These are phyloP conservation scores for Candida silvicultrix DNA, from an alignment of 805 yeast genomes.

Conservation along the genomic window DNA sequence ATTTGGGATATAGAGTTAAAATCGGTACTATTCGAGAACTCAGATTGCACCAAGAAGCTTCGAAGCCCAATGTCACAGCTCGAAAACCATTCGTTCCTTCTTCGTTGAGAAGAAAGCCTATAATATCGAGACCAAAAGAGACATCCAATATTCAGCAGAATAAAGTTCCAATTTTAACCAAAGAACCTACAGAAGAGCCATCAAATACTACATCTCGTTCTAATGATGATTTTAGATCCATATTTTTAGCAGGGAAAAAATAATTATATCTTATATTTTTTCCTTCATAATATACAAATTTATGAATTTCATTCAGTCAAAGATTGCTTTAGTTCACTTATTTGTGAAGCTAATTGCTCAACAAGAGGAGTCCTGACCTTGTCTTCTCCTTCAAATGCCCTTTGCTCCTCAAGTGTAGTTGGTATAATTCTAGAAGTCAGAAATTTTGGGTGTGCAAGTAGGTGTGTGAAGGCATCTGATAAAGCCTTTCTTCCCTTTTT, in stretches of 20 bases:
- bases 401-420: constrained; percentile 59
- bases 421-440: constrained; percentile 63
- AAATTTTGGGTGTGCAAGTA: constrained; percentile 83
- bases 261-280: background rate
- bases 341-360: constrained; percentile 39
- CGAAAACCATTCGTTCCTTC: constrained; percentile 7
- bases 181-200: background rate
- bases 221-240: constrained; percentile 21
- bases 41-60: too few relatives aligned
- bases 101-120: constrained; percentile 3
- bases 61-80: constrained; percentile 3
- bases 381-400: constrained; percentile 43
- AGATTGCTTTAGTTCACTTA: constrained; percentile 45
- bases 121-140: background rate
- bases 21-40: constrained; percentile 28
- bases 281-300: background rate
- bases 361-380: constrained; percentile 35
- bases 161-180: too few relatives aligned
- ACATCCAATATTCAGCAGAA: too few relatives aligned
- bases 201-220: constrained; percentile 5
- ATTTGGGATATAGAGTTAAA: constrained; percentile 26
- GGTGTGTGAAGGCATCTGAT: constrained; percentile 55
- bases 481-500: constrained; percentile 54
- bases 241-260: constrained; percentile 10
- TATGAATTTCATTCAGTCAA: constrained; percentile 4